Percentiles rank a stretch among this genome's conserved stretches.
Conservation (phyloP, 352 stramenopile genomes). For the Pythium brassicae region DNA sequence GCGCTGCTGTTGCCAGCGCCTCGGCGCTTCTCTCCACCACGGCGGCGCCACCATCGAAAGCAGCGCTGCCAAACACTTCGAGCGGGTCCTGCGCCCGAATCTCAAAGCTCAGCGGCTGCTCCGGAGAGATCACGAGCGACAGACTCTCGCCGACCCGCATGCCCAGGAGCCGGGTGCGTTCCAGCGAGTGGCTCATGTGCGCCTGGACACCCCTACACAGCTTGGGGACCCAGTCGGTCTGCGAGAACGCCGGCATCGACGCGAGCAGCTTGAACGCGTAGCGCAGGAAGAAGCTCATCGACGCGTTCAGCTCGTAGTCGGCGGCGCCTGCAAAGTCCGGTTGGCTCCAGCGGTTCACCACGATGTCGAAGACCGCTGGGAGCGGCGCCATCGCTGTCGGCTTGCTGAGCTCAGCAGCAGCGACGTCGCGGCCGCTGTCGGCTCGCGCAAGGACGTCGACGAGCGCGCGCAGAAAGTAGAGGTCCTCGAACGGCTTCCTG, state of each 20-base stretch:
- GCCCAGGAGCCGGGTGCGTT: conserved; percentile 46
- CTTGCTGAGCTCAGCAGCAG: neutral
- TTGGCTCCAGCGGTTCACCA: conserved; percentile 57
- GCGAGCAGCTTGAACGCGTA: conserved; percentile 41
- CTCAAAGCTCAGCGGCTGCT: conserved; percentile 62
- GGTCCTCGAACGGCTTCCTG: conserved; percentile 35
- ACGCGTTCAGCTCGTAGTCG: conserved; percentile 53
- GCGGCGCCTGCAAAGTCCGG: conserved; percentile 38
- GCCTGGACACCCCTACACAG: conserved; percentile 70
- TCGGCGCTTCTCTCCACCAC: conserved; percentile 3
- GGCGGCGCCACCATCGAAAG: conserved; percentile 12
- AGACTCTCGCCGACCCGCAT: conserved; percentile 74
- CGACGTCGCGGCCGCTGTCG: neutral
- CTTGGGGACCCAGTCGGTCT: conserved; percentile 57
- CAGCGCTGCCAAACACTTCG: conserved; percentile 24
- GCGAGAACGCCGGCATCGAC: conserved; percentile 15
- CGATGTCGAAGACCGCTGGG: conserved; percentile 45
- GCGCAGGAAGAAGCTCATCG: conserved; percentile 62
- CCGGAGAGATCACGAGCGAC: conserved; percentile 49
- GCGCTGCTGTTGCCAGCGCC: neutral
- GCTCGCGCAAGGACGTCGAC: conserved; percentile 28
- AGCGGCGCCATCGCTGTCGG: conserved; percentile 16
- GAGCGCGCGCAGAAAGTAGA: conserved; percentile 48
- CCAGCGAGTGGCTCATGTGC: conserved; percentile 63
- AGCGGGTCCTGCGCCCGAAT: conserved; percentile 40